Base-by-base conservation (phyloP, 495 filamentous ascomycete genomes). In the Coniosporium apollinis region DNA sequence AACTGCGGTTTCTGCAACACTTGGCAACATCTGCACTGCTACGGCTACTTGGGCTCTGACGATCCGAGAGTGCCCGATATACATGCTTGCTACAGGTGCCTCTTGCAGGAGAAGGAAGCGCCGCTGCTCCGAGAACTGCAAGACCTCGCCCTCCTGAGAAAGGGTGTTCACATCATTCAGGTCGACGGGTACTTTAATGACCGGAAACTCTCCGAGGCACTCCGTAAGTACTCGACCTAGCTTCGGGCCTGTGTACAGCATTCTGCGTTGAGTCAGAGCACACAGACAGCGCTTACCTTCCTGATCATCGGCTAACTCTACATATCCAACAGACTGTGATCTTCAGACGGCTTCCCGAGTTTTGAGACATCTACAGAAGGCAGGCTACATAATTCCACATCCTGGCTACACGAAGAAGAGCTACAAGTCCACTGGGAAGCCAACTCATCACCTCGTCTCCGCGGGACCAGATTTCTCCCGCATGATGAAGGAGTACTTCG, bases 1-100 rank as follows among this genome's bases (percentile, higher is more conserved):
- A 38, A 56, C 38, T 70, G 66, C 37, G 36, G 32, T 25, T 65
- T 57, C 39, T 70, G 65, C 40, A 37, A 54, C 22, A 62, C 51
- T 13, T 60, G 49, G 44, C 66, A 70, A 38, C 66, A 70, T 43
- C 26, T 51, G 28, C 45, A 59, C 11, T 70, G 65, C 47, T 70
- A 69, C 39, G 66, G 66, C 10, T 66, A 49, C 33, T 35, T 26
- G 39, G 49, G 38, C 21, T 5, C 34, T 4, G 31, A 46, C 22
- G 55, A 58, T 34, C 37, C 43, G 13, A 50, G 47, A 25, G 36
- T 60, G 13, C 52, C 56, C 14, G 46, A 57, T 10, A 36, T 53
- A 18, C 63, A 70, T 41, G 48, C 54, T 29, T 70, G 66, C 48
- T 70, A 68, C 41, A 38, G 45, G 26, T 70, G 66, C 42, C 42